These are phyloP conservation scores for Irpex sp. DNA, from an alignment of 1,284 basidiomycete genomes.

Conservation along the genomic window DNA sequence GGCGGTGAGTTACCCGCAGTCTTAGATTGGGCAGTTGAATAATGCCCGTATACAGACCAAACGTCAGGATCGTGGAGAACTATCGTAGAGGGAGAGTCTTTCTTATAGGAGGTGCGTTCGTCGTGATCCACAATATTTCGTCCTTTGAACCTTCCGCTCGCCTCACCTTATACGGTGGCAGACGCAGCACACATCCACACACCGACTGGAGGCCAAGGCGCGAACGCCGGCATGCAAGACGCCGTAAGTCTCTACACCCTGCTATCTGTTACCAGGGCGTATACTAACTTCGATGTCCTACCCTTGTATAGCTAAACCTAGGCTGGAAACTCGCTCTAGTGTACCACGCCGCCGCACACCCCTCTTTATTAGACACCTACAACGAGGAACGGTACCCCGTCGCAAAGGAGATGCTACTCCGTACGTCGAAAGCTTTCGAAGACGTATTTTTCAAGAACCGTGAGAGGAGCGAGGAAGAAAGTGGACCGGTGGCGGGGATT, in stretches of 20 bases:
- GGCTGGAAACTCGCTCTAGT: conserved; percentile 25
- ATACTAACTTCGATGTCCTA: too few relatives aligned
- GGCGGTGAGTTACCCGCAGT: not conserved
- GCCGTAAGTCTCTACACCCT: conserved; percentile 1
- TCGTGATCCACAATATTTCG: too few relatives aligned
- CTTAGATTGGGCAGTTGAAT: not conserved
- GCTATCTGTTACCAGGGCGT: too few relatives aligned
- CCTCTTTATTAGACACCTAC: conserved; percentile 17
- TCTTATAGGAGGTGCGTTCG: not conserved
- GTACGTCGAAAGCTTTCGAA: not conserved
- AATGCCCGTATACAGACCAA: conserved; percentile 19
- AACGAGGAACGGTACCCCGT: conserved; percentile 21
- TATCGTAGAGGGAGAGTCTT: conserved; percentile 28
- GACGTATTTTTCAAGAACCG: too few relatives aligned
- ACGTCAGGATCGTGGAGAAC: conserved; percentile 29
- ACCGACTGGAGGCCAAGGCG: conserved; percentile 14
- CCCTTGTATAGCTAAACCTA: conserved; percentile 17
- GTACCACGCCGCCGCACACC: conserved; percentile 14
- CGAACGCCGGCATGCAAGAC: conserved; percentile 15
- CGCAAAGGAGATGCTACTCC: conserved; percentile 21
- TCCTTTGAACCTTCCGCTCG: too few relatives aligned
- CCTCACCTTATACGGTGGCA: not conserved
- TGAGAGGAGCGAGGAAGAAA: too few relatives aligned
- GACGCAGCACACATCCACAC: not conserved
- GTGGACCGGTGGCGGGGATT: not conserved